These are phyloP conservation scores for Lyophyllum shimeji DNA, from an alignment of 768 basidiomycete genomes.

Conservation along the genomic window DNA sequence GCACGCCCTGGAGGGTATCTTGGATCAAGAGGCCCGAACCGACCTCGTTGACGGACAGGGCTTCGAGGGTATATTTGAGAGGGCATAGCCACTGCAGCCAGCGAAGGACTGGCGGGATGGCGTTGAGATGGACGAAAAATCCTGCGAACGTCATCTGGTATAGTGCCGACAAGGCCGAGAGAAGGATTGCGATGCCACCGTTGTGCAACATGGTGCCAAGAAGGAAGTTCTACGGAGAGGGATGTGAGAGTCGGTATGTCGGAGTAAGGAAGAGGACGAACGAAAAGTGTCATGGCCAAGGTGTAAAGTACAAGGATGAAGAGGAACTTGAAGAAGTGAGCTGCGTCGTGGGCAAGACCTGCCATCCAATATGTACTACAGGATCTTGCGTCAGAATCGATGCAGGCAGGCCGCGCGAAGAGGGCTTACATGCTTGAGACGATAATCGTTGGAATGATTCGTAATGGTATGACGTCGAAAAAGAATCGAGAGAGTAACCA, in stretches of 20 bases:
- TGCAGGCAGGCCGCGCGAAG: not conserved
- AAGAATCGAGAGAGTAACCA: constrained; percentile 89
- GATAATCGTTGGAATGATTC: constrained; percentile 86
- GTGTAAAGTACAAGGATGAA: constrained; percentile 86
- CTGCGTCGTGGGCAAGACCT: constrained; percentile 74
- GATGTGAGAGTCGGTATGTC: not conserved
- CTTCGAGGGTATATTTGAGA: constrained; percentile 81
- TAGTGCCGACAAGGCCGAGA: constrained; percentile 73
- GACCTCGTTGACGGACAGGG: constrained; percentile 90
- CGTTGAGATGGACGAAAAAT: constrained; percentile 86
- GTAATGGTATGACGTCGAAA: constrained; percentile 88
- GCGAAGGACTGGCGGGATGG: constrained; percentile 87
- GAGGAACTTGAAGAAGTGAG: constrained; percentile 92
- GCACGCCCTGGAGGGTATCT: constrained; percentile 79
- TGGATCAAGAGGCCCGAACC: constrained; percentile 82
- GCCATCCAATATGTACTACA: constrained; percentile 93
- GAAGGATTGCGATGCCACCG: constrained; percentile 86
- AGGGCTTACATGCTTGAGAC: constrained; percentile 75
- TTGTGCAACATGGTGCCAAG: constrained; percentile 82
- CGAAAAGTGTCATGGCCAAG: constrained; percentile 83
- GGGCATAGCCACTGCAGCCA: constrained; percentile 94
- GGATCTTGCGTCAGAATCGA: constrained; percentile 7
- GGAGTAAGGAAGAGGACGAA: constrained; percentile 34
- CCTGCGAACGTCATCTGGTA: constrained; percentile 90
- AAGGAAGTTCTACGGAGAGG: constrained; percentile 72